phyloP scores from a whole-genome alignment of 352 stramenopile genomes.

The Thalassiosira livingstoniorum region DNA sequence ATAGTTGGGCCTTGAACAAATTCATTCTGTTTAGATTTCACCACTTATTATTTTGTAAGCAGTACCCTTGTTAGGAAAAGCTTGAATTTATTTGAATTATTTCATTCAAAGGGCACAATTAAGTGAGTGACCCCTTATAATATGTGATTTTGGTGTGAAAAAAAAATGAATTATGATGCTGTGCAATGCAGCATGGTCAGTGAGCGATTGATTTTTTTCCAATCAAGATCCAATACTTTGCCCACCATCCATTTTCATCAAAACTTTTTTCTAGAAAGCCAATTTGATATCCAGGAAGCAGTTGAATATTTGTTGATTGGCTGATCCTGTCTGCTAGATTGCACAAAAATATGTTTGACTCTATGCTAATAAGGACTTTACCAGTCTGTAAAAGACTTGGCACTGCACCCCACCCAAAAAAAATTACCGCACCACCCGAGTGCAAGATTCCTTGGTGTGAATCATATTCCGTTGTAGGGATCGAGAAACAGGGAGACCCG shows the following conservation, averaged over 20 bases:
- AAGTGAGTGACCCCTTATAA: too few species aligned
- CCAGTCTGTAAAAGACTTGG: constrained; percentile 75
- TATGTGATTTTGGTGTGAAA: too few species aligned
- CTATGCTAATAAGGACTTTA: constrained; percentile 79
- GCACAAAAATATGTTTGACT: constrained; percentile 79
- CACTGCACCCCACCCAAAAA: constrained; percentile 79
- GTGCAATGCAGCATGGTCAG: too few species aligned
- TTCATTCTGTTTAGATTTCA: too few species aligned
- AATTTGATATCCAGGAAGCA: constrained; percentile 68
- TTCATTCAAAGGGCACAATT: too few species aligned
- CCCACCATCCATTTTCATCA: constrained; percentile 81
- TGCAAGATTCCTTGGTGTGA: constrained; percentile 68
- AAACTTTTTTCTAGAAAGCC: constrained; percentile 82
- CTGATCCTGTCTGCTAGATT: constrained; percentile 71
- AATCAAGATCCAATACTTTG: constrained; percentile 84
- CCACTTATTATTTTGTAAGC: too few species aligned
- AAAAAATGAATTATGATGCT: too few species aligned
- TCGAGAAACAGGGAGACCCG: constrained; percentile 73
- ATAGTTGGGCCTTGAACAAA: too few species aligned
- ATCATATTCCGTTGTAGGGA: constrained; percentile 79
- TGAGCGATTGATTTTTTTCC: constrained; percentile 33
- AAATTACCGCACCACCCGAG: constrained; percentile 75
- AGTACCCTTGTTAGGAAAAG: too few species aligned
- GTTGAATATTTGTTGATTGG: constrained; percentile 61
- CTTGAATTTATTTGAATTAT: too few species aligned